Conservation (phyloP, 2,329 filamentous ascomycete species). For the Ceratocystiopsis sp. region DNA sequence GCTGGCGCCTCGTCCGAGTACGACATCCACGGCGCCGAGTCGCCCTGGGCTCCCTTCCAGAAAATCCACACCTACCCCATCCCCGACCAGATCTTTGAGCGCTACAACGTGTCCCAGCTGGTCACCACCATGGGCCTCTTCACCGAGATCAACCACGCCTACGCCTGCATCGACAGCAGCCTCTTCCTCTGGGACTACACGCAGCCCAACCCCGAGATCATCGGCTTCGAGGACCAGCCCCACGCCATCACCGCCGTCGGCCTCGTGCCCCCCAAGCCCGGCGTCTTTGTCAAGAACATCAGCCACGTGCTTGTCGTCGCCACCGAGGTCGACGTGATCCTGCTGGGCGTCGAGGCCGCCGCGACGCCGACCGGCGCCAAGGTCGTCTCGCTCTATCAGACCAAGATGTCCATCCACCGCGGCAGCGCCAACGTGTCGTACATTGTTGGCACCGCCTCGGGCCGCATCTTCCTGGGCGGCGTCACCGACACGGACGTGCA, state of each 20-base stretch:
- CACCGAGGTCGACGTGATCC: conserved; percentile 65
- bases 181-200: conserved; percentile 98
- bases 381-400: conserved; percentile 68
- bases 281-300: conserved; percentile 76
- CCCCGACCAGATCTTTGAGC: conserved; percentile 79
- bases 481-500: conserved; percentile 70
- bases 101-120: conserved; percentile 75
- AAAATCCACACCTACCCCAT: conserved; percentile 76
- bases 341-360: conserved; percentile 67
- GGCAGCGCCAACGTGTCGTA: conserved; percentile 60
- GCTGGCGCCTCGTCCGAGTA: conserved; percentile 88
- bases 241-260: conserved; percentile 85
- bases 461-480: conserved; percentile 86
- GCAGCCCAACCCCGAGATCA: conserved; percentile 72
- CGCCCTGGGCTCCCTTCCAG: conserved; percentile 78
- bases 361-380: conserved; percentile 52
- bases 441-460: conserved; percentile 66
- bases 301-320: conserved; percentile 80
- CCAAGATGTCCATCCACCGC: conserved; percentile 64
- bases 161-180: conserved; percentile 89
- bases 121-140: conserved; percentile 92
- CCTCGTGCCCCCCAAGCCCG: conserved; percentile 65
- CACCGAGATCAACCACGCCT: conserved; percentile 85
- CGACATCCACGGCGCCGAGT: conserved; percentile 50
- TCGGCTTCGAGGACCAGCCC: conserved; percentile 79